Evolutionary conservation across 352 stramenopile species (phyloP).

Genomic region (Phytophthora sp.): DNA sequence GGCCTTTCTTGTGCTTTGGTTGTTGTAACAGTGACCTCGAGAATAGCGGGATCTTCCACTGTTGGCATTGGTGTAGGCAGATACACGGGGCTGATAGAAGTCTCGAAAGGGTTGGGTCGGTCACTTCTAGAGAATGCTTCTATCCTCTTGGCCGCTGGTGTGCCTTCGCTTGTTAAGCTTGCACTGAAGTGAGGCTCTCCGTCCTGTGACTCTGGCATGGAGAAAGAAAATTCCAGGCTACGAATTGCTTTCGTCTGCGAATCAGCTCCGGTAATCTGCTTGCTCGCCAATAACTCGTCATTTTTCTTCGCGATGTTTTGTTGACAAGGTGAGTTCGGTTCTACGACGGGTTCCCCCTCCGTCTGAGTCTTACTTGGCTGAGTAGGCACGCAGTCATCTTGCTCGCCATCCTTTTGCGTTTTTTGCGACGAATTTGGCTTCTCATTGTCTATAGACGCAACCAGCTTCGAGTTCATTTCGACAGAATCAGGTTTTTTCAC

Average conservation of each 20-base stretch:
- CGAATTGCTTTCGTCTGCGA: conserved; percentile 58
- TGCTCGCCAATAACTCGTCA: conserved; percentile 23
- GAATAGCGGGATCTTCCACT: conserved; percentile 2
- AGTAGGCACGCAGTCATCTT: conserved; percentile 56
- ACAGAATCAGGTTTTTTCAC: not conserved
- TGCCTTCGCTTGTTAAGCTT: conserved; percentile 41
- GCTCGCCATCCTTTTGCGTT: conserved; percentile 30
- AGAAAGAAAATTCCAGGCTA: conserved; percentile 72
- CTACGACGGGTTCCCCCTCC: conserved; percentile 15
- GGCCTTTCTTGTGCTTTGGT: not conserved
- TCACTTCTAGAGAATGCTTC: conserved; percentile 21
- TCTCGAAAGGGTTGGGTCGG: conserved; percentile 24
- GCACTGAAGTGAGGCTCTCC: conserved; percentile 46
- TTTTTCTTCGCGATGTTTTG: conserved; percentile 38
- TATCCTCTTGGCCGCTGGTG: conserved; percentile 40
- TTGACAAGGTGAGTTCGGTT: conserved; percentile 15
- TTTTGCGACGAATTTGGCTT: not conserved
- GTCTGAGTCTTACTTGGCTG: conserved; percentile 39
- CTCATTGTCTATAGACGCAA: not conserved
- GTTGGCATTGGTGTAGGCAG: conserved; percentile 15
- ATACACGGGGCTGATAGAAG: conserved; percentile 38
- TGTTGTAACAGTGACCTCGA: conserved; percentile 1
- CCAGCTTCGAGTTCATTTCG: not conserved
- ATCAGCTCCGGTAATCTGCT: conserved; percentile 21
- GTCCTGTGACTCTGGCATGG: conserved; percentile 65